Conservation (phyloP, 441 rosid species). For the Viola pubescens region DNA sequence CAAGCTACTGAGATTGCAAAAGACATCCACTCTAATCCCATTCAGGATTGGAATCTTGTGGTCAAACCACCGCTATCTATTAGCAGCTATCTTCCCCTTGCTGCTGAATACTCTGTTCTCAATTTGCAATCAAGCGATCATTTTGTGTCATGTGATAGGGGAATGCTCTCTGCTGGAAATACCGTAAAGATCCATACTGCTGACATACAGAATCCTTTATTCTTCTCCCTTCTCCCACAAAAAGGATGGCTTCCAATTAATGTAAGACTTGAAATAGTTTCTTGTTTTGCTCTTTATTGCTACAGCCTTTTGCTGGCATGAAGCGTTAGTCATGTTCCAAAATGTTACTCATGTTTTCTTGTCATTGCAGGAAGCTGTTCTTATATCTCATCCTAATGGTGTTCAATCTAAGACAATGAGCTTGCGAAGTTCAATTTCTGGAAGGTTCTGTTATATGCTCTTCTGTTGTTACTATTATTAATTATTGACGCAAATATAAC, state of each 20-base stretch:
- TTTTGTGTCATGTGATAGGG: slow-evolving; percentile 56
- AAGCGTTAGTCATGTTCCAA: slow-evolving; percentile 4
- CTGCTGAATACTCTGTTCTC: slow-evolving; percentile 73
- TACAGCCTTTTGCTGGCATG: not conserved
- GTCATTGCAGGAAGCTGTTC: slow-evolving; percentile 70
- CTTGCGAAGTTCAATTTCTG: slow-evolving; percentile 81
- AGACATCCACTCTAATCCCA: slow-evolving; percentile 70
- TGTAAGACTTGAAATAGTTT: slow-evolving; percentile 36
- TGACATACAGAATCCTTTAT: slow-evolving; percentile 65
- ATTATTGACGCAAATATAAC: too few relatives aligned
- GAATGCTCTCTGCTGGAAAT: slow-evolving; percentile 60
- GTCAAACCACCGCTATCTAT: slow-evolving; percentile 80
- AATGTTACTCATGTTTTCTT: slow-evolving; percentile 15
- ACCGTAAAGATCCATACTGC: slow-evolving; percentile 71
- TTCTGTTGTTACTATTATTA: slow-evolving; percentile 6
- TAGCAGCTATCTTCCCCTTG: slow-evolving; percentile 80
- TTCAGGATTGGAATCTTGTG: slow-evolving; percentile 87
- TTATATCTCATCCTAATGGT: slow-evolving; percentile 73
- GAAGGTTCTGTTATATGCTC: slow-evolving; percentile 53
- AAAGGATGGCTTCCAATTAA: slow-evolving; percentile 83
- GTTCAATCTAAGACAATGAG: slow-evolving; percentile 72
- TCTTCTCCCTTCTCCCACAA: slow-evolving; percentile 77
- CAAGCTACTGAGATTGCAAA: slow-evolving; percentile 78
- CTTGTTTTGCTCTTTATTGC: slow-evolving; percentile 10
- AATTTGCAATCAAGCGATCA: slow-evolving; percentile 68